Evolutionary conservation across 1,284 basidiomycete genomes (phyloP), one percentile per base, ranked within the genome.

Genomic region (Abortiporus biennis): DNA sequence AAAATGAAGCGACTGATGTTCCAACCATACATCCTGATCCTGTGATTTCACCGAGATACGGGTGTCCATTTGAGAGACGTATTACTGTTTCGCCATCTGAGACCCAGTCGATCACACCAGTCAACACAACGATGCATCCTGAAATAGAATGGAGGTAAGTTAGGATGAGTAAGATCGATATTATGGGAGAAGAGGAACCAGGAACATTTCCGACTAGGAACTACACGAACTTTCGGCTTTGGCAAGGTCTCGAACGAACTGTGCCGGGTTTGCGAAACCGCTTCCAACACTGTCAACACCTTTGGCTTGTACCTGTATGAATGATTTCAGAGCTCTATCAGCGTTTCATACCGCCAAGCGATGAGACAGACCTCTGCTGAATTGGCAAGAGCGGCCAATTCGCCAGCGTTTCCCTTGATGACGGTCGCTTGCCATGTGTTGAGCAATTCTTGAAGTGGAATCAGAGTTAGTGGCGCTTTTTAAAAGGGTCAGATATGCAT

Each of bases 321-420:
- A 11, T 36, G 32, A 29, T 17, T 8, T 9, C 24, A 4, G 36
- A 2, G n/a, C 27, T n/a, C n/a, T n/a, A n/a, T n/a, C n/a, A n/a
- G n/a, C n/a, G n/a, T n/a, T n/a, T n/a, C n/a, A n/a, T n/a, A n/a
- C n/a, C n/a, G n/a, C n/a, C 13, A 12, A 9, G 16, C 11, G 20
- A 36, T 9, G 20, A 16, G 13, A 45, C 61, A 31, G 36, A 84
- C 89, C 67, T 92, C 92, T n/a, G 61, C 60, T 0, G 83, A 85
- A 13, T 83, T 76, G 1, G 83, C 77, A 11, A 97, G 66, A 0
- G 85, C 72, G 0, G 80, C 90, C 17, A 98, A 81, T 63, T 98
- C 95, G 16, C 80, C 92, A 0, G 92, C 87, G 57, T 98, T 98
- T 4, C 94, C 95, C 63, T 98, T 98, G 66, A 98, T 92, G 15